Conservation (phyloP, 176 grass and related monocot genomes). For the Eleusine coracana region DNA sequence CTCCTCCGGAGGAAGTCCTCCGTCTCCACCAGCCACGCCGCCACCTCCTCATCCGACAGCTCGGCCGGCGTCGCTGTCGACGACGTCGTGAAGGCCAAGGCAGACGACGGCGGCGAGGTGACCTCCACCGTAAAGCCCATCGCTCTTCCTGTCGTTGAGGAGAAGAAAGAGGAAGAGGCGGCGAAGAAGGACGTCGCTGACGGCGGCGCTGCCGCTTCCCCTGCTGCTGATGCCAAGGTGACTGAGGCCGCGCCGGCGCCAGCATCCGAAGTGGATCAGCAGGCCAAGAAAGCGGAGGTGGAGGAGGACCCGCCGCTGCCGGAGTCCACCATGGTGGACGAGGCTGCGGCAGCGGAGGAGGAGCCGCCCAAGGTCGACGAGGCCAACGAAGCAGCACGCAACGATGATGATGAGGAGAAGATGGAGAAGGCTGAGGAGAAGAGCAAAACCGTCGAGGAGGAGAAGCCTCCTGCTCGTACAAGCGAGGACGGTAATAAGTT, state of each 20-base stretch:
- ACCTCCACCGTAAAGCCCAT: conserved; percentile 2
- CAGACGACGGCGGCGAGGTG: background rate
- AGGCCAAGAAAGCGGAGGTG: background rate
- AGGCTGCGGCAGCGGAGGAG: background rate
- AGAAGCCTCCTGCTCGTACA: conserved; percentile 21
- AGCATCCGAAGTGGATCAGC: no score
- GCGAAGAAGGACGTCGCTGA: conserved; percentile 9
- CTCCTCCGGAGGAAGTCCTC: conserved; percentile 63
- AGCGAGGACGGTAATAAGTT: conserved; percentile 17
- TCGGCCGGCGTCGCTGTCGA: conserved; percentile 24
- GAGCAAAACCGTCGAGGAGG: conserved; percentile 16
- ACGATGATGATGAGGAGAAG: background rate
- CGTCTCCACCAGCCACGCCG: conserved; percentile 21
- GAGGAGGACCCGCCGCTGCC: conserved; percentile 31
- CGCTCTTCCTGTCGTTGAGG: background rate
- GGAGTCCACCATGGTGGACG: conserved; percentile 36
- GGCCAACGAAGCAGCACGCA: background rate
- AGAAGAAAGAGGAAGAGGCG: background rate
- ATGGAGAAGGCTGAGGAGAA: background rate
- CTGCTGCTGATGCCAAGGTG: background rate
- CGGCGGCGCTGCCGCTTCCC: background rate
- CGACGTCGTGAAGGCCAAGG: conserved; percentile 21
- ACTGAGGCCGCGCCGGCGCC: background rate
- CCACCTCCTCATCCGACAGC: background rate
- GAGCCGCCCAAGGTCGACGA: background rate